Base-by-base conservation (phyloP, 2,329 filamentous ascomycete genomes). In the Sporothrix inflata region DNA sequence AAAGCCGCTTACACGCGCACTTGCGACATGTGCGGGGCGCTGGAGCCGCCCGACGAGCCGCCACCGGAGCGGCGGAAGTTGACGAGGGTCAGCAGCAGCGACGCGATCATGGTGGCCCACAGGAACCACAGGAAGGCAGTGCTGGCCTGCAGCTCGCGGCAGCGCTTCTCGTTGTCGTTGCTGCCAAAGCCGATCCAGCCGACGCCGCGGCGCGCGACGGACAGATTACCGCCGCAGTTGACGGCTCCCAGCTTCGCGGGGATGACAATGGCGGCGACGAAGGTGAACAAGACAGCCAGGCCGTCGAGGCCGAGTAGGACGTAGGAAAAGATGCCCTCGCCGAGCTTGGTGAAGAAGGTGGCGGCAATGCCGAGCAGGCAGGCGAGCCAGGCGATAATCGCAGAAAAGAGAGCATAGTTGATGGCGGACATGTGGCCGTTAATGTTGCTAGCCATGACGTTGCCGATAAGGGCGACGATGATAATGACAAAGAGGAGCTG, bases 71-170 rank as follows among this genome's bases (percentile, higher is more conserved):
- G 85, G 61, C 86, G 84, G 76, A 86, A 84, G 72, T 86, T 85
- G 73, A 83, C 82, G 77, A 89, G 79, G 71, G 86, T 82, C 74
- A 92, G 85, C 78, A 88, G 83, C 60, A 89, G 79, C 53, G 86
- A 85, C 3, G 83, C 89, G 38, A 84, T 82, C 78, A 91, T 92
- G 34, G 86, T 84, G 51, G 83, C 85, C 79, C 91, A 93, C 66
- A 93, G 86, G 82, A 94, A 94, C 91, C 91, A 95, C 82, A 93
- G 86, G 83, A 95, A 95, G 49, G 88, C 91, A 45, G 88, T 89
- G 74, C 88, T 87, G 49, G 92, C 92, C 83, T 94, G 92, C 19
- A 93, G 87, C 82, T 93, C 89, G 74, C 88, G 89, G 83, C 92
- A 94, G 75, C 91, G 87, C 83, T 90, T 89, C 79, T 84, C 80